phyloP scores from a whole-genome alignment of 352 stramenopile species.

The Pythium dissotocum region DNA sequence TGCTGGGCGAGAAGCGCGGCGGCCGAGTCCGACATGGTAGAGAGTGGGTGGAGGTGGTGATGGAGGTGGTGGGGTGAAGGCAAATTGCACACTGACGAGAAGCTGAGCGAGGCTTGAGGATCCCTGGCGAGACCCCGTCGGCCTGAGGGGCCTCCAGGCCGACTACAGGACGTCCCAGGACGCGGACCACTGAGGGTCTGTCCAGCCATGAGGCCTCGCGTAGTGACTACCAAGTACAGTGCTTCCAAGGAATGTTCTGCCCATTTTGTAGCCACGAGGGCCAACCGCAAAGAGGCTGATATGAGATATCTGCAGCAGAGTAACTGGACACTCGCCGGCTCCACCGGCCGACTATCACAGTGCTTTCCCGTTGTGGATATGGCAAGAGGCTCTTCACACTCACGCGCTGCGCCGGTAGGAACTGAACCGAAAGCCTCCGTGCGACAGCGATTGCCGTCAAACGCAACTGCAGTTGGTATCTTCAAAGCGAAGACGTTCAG shows the following conservation, averaged over 20 bases:
- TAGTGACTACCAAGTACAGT: background rate
- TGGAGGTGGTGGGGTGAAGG: background rate
- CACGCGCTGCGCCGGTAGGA: background rate
- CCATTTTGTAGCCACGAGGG: background rate
- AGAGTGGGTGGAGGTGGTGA: background rate
- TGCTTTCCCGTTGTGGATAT: background rate
- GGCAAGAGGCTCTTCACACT: background rate
- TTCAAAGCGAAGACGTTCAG: background rate
- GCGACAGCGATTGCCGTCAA: slow-evolving; percentile 1
- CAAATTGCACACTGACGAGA: slow-evolving; percentile 20
- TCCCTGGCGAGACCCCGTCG: too few relatives aligned
- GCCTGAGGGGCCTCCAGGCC: too few relatives aligned
- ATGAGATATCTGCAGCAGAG: slow-evolving; percentile 4
- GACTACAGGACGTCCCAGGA: too few relatives aligned
- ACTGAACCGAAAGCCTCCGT: slow-evolving; percentile 1
- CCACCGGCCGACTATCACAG: background rate
- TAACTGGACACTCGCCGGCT: background rate
- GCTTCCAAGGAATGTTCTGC: background rate
- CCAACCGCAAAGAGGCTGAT: background rate
- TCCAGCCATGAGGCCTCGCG: background rate
- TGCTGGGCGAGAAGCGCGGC: slow-evolving; percentile 67
- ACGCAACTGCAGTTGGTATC: background rate
- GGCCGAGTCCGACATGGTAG: slow-evolving; percentile 34
- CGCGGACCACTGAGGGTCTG: background rate
- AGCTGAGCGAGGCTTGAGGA: background rate